Conservation (phyloP, 1,284 basidiomycete genomes). For the Ustilago trichophora region DNA sequence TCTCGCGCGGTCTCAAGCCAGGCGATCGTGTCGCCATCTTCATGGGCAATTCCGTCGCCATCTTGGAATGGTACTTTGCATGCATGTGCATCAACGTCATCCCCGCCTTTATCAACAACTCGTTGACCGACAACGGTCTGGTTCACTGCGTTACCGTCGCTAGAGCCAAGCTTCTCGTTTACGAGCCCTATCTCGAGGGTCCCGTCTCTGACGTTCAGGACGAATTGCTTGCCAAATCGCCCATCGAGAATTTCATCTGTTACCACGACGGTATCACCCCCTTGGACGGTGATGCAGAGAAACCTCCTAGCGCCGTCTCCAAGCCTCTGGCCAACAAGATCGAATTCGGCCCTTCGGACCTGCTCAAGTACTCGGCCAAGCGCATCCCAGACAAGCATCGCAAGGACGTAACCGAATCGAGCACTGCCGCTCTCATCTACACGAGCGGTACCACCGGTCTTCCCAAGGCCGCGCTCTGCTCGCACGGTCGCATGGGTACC, state of each 20-base stretch:
- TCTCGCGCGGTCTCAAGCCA: slow-evolving; percentile 48
- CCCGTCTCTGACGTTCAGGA: slow-evolving; percentile 52
- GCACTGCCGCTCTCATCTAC: slow-evolving; percentile 56
- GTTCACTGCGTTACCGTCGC: slow-evolving; percentile 64
- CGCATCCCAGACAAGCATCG: slow-evolving; percentile 43
- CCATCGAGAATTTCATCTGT: slow-evolving; percentile 45
- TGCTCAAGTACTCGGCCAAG: slow-evolving; percentile 44
- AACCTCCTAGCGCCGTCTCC: slow-evolving; percentile 17
- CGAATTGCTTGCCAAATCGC: slow-evolving; percentile 28
- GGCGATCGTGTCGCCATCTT: slow-evolving; percentile 59
- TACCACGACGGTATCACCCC: slow-evolving; percentile 60
- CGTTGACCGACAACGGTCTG: slow-evolving; percentile 60
- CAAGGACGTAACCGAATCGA: slow-evolving; percentile 38
- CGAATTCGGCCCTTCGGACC: slow-evolving; percentile 45
- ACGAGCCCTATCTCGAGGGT: slow-evolving; percentile 58
- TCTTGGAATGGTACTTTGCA: slow-evolving; percentile 55
- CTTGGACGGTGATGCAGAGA: slow-evolving; percentile 42
- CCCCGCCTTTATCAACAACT: slow-evolving; percentile 67
- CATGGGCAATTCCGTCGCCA: slow-evolving; percentile 59
- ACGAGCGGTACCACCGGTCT: slow-evolving; percentile 62
- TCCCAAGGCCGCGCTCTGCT: slow-evolving; percentile 66
- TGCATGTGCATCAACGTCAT: slow-evolving; percentile 59
- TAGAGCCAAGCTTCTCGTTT: slow-evolving; percentile 58
- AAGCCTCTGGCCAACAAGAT: slow-evolving; percentile 36
- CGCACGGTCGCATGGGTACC: slow-evolving; percentile 63